Evolutionary conservation across 1,139 yeast species (phyloP).

Genomic region (Kurtzmaniella quercitrusa): DNA sequence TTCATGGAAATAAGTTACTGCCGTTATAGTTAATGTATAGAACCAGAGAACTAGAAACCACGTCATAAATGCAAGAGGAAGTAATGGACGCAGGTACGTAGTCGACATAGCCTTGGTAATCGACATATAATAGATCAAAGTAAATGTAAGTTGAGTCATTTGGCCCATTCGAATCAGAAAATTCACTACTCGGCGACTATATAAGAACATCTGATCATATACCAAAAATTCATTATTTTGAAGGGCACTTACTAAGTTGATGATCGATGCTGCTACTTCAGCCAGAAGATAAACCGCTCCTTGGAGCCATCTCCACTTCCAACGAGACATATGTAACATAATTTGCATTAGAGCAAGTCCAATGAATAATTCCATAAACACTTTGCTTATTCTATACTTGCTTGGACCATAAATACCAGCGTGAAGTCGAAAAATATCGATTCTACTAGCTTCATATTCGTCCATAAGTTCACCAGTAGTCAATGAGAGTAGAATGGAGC

Average conservation of each 20-base stretch:
- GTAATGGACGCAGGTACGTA: constrained; percentile 30
- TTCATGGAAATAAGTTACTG: constrained; percentile 20
- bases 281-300: constrained; percentile 16
- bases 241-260: constrained; percentile 14
- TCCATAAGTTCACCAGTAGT: constrained; percentile 29
- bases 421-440: constrained; percentile 35
- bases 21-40: constrained; percentile 25
- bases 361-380: constrained; percentile 30
- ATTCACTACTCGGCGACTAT: constrained; percentile 22
- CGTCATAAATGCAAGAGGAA: constrained; percentile 40
- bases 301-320: constrained; percentile 17
- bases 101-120: constrained; percentile 26
- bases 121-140: constrained; percentile 27
- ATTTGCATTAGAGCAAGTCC: constrained; percentile 41
- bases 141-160: constrained; percentile 23
- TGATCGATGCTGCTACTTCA: constrained; percentile 17
- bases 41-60: constrained; percentile 30
- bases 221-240: constrained; percentile 7
- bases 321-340: constrained; percentile 20
- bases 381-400: constrained; percentile 25
- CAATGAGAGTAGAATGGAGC: constrained; percentile 37
- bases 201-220: constrained; percentile 15
- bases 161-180: constrained; percentile 20
- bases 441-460: constrained; percentile 34
- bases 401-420: constrained; percentile 22